These are phyloP conservation scores for Blastocystis sp. DNA, from an alignment of 352 stramenopile genomes.

Conservation along the genomic window DNA sequence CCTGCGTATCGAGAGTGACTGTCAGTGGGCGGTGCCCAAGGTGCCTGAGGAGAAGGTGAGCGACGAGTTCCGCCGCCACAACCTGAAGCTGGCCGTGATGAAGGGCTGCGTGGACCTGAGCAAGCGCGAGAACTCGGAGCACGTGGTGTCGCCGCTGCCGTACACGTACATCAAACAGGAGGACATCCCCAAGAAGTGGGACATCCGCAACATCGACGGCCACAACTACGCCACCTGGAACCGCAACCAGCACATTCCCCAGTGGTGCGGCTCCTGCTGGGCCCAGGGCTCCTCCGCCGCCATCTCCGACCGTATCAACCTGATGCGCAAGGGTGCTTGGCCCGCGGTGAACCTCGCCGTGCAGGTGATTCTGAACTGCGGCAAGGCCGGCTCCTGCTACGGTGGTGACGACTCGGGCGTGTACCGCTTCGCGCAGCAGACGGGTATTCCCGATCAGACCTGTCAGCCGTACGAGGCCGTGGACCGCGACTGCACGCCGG, in stretches of 20 bases:
- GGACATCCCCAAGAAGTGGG: slow-evolving; percentile 85
- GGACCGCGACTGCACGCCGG: slow-evolving; percentile 78
- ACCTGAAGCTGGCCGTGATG: slow-evolving; percentile 80
- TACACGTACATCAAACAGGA: slow-evolving; percentile 78
- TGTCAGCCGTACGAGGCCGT: slow-evolving; percentile 85
- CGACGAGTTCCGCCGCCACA: slow-evolving; percentile 76
- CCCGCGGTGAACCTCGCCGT: slow-evolving; percentile 81
- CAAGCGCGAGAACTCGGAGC: slow-evolving; percentile 6
- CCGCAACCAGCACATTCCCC: slow-evolving; percentile 96
- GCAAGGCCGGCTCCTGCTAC: slow-evolving; percentile 77
- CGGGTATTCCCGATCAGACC: slow-evolving; percentile 85
- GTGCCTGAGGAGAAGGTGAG: slow-evolving; percentile 12
- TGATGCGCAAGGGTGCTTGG: slow-evolving; percentile 81
- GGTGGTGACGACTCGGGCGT: slow-evolving; percentile 79
- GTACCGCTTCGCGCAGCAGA: slow-evolving; percentile 84
- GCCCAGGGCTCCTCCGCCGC: slow-evolving; percentile 82
- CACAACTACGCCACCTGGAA: slow-evolving; percentile 91
- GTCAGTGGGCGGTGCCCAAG: slow-evolving; percentile 82
- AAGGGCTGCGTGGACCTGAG: slow-evolving; percentile 85
- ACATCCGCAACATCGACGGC: slow-evolving; percentile 88
- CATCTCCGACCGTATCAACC: slow-evolving; percentile 85
- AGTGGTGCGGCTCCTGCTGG: slow-evolving; percentile 87
- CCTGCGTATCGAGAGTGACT: slow-evolving; percentile 86
- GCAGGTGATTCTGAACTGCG: slow-evolving; percentile 82
- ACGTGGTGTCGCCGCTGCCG: slow-evolving; percentile 73